These are phyloP conservation scores for Apiospora rasikravindrae DNA, from an alignment of 2,329 filamentous ascomycete species.

Conservation along the genomic window DNA sequence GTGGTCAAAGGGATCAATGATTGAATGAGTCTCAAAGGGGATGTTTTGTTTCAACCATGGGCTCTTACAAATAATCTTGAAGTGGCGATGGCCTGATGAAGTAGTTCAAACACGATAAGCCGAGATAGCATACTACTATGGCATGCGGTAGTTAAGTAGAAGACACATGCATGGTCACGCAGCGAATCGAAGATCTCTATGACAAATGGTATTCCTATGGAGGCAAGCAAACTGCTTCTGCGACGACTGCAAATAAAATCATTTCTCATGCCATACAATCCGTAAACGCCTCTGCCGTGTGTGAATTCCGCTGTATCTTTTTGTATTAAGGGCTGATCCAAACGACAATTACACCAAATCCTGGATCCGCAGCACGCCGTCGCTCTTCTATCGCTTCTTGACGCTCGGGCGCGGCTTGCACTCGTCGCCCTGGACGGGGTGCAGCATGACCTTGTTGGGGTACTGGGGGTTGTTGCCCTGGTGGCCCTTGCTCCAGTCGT, in stretches of 20 bases:
- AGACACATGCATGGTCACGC: not conserved
- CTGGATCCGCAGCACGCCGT: not conserved
- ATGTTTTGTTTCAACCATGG: too few relatives aligned
- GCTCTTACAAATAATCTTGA: too few relatives aligned
- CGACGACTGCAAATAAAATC: constrained; percentile 10
- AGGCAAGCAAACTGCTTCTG: constrained; percentile 7
- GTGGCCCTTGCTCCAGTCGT: constrained; percentile 99
- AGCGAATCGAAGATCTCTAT: not conserved
- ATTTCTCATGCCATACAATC: constrained; percentile 9
- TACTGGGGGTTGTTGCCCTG: constrained; percentile 77
- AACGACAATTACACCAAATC: not conserved
- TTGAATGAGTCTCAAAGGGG: too few relatives aligned
- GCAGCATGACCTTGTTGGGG: constrained; percentile 84
- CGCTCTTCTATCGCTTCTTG: constrained; percentile 51
- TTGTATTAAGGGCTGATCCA: constrained; percentile 9
- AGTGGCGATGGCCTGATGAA: too few relatives aligned
- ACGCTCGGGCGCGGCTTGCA: constrained; percentile 65
- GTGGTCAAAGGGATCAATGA: too few relatives aligned
- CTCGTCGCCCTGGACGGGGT: constrained; percentile 70
- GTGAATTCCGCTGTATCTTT: not conserved
- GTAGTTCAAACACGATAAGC: too few relatives aligned
- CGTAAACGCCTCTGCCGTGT: constrained; percentile 12
- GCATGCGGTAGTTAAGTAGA: not conserved
- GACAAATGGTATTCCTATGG: constrained; percentile 14
- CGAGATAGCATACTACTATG: not conserved